Evolutionary conservation across 192 early-diverging fungal genomes (phyloP).

Genomic region (Coemansia sp.): DNA sequence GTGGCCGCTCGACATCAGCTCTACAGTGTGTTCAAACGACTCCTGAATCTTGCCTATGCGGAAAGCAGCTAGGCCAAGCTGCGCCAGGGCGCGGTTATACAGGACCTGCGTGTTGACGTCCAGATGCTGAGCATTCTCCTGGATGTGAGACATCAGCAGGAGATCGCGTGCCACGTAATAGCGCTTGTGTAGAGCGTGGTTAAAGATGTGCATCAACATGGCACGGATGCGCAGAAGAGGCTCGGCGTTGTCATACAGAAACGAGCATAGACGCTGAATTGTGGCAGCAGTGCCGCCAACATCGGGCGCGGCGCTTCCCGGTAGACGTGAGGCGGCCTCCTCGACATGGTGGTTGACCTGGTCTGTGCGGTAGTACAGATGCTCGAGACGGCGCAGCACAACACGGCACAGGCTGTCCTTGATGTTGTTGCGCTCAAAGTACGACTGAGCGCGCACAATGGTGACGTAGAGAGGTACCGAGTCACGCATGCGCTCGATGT

Average conservation of each 20-base stretch:
- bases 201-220: constrained; percentile 96
- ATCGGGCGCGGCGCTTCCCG: constrained; percentile 28
- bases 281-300: constrained; percentile 60
- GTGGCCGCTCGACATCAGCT: constrained; percentile 79
- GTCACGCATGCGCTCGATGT: constrained; percentile 90
- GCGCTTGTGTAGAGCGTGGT: constrained; percentile 94
- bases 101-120: constrained; percentile 92
- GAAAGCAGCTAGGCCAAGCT: constrained; percentile 96
- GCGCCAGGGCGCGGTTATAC: constrained; percentile 94
- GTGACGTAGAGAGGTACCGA: constrained; percentile 82
- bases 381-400: constrained; percentile 86
- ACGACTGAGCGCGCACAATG: constrained; percentile 82
- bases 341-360: constrained; percentile 70
- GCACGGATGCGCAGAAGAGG: constrained; percentile 87
- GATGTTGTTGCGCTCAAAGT: constrained; percentile 71
- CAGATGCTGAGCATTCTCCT: constrained; percentile 85
- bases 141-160: constrained; percentile 97
- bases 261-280: constrained; percentile 82
- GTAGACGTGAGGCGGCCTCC: constrained; percentile 57
- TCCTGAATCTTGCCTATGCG: constrained; percentile 89
- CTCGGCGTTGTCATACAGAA: constrained; percentile 81
- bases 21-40: constrained; percentile 80
- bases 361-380: constrained; percentile 98
- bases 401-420: constrained; percentile 68
- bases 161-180: constrained; percentile 92